Conservation (phyloP, 192 early-diverging fungal genomes). For the Chytriomyces confervae region DNA sequence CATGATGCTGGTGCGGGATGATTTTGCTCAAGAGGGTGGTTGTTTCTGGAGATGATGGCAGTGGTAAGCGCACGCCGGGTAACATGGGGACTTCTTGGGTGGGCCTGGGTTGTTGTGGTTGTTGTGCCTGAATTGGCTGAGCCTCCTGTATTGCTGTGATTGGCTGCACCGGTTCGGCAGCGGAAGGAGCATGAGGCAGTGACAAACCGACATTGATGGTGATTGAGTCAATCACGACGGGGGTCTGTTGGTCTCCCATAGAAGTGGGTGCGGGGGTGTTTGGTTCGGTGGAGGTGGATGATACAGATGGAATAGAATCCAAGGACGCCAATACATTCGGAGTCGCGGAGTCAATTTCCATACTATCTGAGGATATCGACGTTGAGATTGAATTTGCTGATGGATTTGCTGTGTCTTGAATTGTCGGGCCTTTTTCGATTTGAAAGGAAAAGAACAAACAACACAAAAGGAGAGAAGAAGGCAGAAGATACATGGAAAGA, state of each 20-base stretch:
- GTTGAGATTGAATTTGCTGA: background rate
- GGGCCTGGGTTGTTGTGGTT: background rate
- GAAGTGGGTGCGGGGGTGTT: background rate
- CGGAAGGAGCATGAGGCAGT: conserved; percentile 24
- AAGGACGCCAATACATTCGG: background rate
- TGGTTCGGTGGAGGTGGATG: conserved; percentile 18
- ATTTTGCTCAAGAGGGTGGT: conserved; percentile 47
- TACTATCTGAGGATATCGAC: background rate
- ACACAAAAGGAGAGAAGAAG: no score
- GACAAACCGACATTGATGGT: no score
- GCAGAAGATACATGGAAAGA: no score
- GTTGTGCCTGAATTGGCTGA: background rate
- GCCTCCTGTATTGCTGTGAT: background rate
- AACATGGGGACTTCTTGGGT: conserved; percentile 26
- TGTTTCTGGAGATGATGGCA: conserved; percentile 11
- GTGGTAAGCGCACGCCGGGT: conserved; percentile 35
- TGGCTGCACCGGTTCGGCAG: conserved; percentile 12
- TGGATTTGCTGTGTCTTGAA: no score
- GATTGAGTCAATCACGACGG: no score
- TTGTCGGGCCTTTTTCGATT: no score
- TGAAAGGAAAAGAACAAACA: no score
- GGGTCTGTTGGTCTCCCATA: no score
- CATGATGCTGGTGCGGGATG: conserved; percentile 80
- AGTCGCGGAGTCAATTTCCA: background rate
- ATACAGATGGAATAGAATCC: background rate